Evolutionary conservation across 2,329 filamentous ascomycete genomes (phyloP).

Genomic region (Magnaporthiopsis rhizophila): DNA sequence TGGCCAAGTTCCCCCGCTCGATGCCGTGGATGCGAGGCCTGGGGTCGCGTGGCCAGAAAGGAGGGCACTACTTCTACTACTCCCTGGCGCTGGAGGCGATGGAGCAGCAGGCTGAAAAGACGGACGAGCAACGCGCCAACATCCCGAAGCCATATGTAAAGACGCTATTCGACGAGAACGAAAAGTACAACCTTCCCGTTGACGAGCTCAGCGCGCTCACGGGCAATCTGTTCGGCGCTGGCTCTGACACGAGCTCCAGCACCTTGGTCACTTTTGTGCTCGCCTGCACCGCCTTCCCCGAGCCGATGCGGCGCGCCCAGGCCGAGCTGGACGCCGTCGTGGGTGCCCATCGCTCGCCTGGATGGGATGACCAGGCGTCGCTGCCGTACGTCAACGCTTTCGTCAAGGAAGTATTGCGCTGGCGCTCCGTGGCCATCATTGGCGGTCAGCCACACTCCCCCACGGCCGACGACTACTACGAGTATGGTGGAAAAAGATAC

Average conservation of each 20-base stretch:
- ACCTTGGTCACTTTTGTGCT: conserved; percentile 39
- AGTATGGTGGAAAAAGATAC: conserved; percentile 26
- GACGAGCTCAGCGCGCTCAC: conserved; percentile 37
- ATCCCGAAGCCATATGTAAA: conserved; percentile 32
- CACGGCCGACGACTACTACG: conserved; percentile 36
- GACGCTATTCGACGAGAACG: conserved; percentile 37
- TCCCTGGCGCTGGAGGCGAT: conserved; percentile 41
- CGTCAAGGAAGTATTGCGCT: conserved; percentile 48
- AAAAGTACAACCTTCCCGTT: conserved; percentile 35
- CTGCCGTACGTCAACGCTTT: conserved; percentile 46
- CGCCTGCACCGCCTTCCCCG: conserved; percentile 40
- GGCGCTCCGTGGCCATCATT: conserved; percentile 46
- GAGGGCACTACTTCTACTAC: conserved; percentile 43
- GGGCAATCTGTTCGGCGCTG: conserved; percentile 40
- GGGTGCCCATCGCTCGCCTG: conserved; percentile 36
- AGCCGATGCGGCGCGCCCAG: conserved; percentile 38
- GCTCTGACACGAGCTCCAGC: conserved; percentile 39
- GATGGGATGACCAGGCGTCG: conserved; percentile 35
- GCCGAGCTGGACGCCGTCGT: conserved; percentile 44
- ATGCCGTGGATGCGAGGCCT: conserved; percentile 44
- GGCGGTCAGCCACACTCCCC: conserved; percentile 41
- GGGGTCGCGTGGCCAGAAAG: conserved; percentile 29
- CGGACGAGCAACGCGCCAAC: conserved; percentile 14
- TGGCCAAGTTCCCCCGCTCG: conserved; percentile 38
- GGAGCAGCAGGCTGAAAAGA: conserved; percentile 25